phyloP scores from a whole-genome alignment of 2,329 filamentous ascomycete species.

The Aaosphaeria pasadenensis region DNA sequence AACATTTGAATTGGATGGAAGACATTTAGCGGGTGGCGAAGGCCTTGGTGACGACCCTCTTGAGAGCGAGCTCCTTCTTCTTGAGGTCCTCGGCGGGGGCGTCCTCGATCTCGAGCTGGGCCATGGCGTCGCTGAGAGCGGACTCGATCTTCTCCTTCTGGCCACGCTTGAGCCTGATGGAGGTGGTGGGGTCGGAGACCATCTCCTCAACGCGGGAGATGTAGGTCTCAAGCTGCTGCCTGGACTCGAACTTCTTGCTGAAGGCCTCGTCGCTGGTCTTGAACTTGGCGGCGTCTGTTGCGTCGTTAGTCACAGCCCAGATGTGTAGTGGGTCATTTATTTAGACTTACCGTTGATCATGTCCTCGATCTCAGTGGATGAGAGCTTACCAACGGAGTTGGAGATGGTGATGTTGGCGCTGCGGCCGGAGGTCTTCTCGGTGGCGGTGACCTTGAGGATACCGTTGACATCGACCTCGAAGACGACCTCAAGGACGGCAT shows the following conservation, averaged over 20 bases:
- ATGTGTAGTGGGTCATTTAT: not conserved
- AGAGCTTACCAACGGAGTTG: slow-evolving; percentile 99
- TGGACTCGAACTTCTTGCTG: slow-evolving; percentile 98
- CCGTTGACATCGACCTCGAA: slow-evolving; percentile 99
- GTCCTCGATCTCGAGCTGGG: slow-evolving; percentile 92
- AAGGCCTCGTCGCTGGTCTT: slow-evolving; percentile 97
- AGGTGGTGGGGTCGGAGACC: slow-evolving; percentile 91
- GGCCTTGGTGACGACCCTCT: slow-evolving; percentile 97
- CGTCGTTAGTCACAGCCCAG: slow-evolving; percentile 3
- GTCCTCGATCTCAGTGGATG: slow-evolving; percentile 88
- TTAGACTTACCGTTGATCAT: slow-evolving; percentile 75
- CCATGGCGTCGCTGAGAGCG: slow-evolving; percentile 95
- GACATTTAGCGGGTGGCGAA: slow-evolving; percentile 79
- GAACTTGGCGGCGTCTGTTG: slow-evolving; percentile 90
- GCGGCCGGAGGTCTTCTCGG: slow-evolving; percentile 97
- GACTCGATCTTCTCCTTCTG: slow-evolving; percentile 99
- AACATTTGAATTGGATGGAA: too few species aligned
- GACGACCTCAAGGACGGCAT: slow-evolving; percentile 94
- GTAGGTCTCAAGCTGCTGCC: slow-evolving; percentile 99
- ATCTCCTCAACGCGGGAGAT: slow-evolving; percentile 99
- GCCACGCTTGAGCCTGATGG: slow-evolving; percentile 96
- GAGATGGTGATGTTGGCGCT: slow-evolving; percentile 99
- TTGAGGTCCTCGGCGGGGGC: slow-evolving; percentile 89
- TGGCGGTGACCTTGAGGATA: slow-evolving; percentile 98
- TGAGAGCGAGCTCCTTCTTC: slow-evolving; percentile 99